These are phyloP conservation scores for Byssochlamys sp. DNA, from an alignment of 2,329 filamentous ascomycete genomes.

Conservation along the genomic window DNA sequence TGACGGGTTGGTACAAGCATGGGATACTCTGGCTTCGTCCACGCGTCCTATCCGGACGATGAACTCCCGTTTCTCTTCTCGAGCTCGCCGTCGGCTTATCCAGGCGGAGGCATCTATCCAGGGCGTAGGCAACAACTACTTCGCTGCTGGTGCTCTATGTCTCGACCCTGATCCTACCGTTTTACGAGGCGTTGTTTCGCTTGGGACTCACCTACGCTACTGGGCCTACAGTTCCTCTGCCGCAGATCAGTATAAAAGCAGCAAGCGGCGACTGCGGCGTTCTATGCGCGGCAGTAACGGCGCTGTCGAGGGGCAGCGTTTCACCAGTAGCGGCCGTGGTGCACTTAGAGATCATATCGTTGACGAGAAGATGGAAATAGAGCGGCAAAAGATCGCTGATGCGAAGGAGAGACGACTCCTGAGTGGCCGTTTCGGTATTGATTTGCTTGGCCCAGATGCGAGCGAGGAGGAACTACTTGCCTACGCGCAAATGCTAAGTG, in stretches of 20 bases:
- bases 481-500: conserved; percentile 53
- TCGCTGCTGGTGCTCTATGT: conserved; percentile 71
- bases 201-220: conserved; percentile 78
- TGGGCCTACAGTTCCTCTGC: conserved; percentile 85
- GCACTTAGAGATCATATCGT: conserved; percentile 73
- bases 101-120: conserved; percentile 59
- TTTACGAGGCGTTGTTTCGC: conserved; percentile 74
- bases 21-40: conserved; percentile 85
- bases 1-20: conserved; percentile 88
- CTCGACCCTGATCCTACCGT: conserved; percentile 80
- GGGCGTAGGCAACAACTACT: conserved; percentile 64
- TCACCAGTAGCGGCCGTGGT: conserved; percentile 54
- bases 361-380: conserved; percentile 73
- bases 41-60: conserved; percentile 71
- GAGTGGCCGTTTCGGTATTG: conserved; percentile 72
- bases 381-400: conserved; percentile 58
- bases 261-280: conserved; percentile 68
- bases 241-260: conserved; percentile 62
- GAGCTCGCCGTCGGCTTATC: conserved; percentile 65
- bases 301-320: conserved; percentile 44
- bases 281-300: conserved; percentile 55
- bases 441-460: conserved; percentile 51
- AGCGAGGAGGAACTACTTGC: conserved; percentile 55
- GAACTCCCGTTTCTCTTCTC: conserved; percentile 72
- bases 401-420: conserved; percentile 61